Percentiles rank a stretch among this genome's conserved stretches.
Conservation (phyloP, 441 rosid species). For the Biscutella laevigata region DNA sequence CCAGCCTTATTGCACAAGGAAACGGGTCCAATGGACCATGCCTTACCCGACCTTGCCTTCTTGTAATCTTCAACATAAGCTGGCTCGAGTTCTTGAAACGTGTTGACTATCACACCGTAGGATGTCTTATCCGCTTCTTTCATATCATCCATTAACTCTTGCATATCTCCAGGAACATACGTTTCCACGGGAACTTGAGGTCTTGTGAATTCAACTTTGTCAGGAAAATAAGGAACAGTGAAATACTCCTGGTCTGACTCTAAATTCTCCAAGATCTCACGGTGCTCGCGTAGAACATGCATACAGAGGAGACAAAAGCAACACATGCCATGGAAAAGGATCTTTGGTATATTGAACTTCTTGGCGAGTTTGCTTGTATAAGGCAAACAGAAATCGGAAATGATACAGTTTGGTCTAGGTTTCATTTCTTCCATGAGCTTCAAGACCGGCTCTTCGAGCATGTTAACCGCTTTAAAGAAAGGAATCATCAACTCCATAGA, state of each 20-base stretch:
- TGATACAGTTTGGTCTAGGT: slow-evolving; percentile 32
- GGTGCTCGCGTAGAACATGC: neutral
- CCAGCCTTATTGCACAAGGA: slow-evolving; percentile 31
- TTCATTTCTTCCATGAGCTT: slow-evolving; percentile 23
- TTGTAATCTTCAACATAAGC: slow-evolving; percentile 21
- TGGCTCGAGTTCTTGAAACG: slow-evolving; percentile 37
- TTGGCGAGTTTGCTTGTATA: slow-evolving; percentile 26
- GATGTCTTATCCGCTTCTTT: slow-evolving; percentile 18
- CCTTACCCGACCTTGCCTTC: slow-evolving; percentile 20
- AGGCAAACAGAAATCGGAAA: slow-evolving; percentile 27
- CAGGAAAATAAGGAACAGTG: slow-evolving; percentile 23
- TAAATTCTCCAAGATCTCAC: neutral
- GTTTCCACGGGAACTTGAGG: slow-evolving; percentile 7
- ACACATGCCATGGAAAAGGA: slow-evolving; percentile 30
- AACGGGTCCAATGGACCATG: slow-evolving; percentile 40
- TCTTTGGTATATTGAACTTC: slow-evolving; percentile 33
- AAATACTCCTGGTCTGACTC: slow-evolving; percentile 19
- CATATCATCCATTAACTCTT: neutral
- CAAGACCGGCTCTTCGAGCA: slow-evolving; percentile 26
- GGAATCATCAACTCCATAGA: neutral
- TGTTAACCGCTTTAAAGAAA: slow-evolving; percentile 18
- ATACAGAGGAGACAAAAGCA: slow-evolving; percentile 30
- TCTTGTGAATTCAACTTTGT: slow-evolving; percentile 23
- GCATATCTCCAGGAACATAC: neutral
- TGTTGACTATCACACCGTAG: slow-evolving; percentile 30